phyloP scores from a whole-genome alignment of 441 rosid genomes.

The Gossypium davidsonii region DNA sequence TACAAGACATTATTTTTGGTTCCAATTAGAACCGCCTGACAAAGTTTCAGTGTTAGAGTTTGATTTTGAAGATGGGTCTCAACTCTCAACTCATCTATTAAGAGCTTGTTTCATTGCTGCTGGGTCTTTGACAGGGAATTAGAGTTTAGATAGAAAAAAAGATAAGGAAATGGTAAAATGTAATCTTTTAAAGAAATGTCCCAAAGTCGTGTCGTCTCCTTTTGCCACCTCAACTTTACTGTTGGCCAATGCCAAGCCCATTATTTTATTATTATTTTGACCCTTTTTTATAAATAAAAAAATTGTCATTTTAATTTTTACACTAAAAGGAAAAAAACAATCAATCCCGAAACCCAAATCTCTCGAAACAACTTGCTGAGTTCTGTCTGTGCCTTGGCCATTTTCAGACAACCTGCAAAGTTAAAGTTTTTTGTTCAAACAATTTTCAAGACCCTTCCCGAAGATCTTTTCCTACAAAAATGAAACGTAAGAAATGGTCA shows the following conservation, averaged over 20 bases:
- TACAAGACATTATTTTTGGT: constrained; percentile 38
- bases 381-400: neutral
- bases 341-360: neutral
- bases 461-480: constrained; percentile 12
- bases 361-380: neutral
- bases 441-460: neutral
- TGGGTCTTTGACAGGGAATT: neutral
- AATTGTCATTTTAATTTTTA: neutral
- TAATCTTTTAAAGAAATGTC: neutral
- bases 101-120: neutral
- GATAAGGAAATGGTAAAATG: constrained; percentile 7
- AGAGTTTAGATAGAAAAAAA: neutral
- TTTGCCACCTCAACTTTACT: constrained; percentile 9
- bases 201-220: neutral
- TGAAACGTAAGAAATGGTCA: constrained; percentile 77
- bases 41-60: neutral
- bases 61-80: neutral
- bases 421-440: neutral
- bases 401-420: neutral
- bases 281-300: neutral
- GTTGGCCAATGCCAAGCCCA: neutral
- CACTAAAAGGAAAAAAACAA: neutral
- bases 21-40: neutral
- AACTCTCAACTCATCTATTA: neutral
- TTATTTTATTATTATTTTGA: neutral